These are phyloP conservation scores for Geum urbanum DNA, from an alignment of 306 rosid species.

Conservation along the genomic window DNA sequence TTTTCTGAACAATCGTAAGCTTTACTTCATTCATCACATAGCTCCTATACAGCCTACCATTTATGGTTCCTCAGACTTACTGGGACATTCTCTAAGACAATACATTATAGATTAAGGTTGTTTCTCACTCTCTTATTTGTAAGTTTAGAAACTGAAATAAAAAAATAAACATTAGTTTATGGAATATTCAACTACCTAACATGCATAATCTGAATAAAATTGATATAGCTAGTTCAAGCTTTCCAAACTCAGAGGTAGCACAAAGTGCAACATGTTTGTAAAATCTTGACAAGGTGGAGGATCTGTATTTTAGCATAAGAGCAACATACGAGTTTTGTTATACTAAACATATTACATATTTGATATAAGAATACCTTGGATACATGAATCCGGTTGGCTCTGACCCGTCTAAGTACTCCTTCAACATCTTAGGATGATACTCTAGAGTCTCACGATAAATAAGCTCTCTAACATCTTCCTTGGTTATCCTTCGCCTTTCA, in stretches of 20 bases:
- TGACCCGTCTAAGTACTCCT: slow-evolving; percentile 88
- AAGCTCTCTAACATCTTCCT: slow-evolving; percentile 97
- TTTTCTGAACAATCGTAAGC: too few relatives aligned
- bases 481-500: slow-evolving; percentile 96
- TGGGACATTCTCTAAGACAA: background rate
- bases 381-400: slow-evolving; percentile 97
- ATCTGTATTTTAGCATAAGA: background rate
- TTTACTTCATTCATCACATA: background rate
- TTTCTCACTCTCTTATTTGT: background rate
- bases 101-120: background rate
- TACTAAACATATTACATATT: background rate
- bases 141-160: background rate
- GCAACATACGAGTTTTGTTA: background rate
- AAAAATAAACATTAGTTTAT: background rate
- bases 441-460: slow-evolving; percentile 90
- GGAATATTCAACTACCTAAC: slow-evolving; percentile 5
- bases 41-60: background rate
- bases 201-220: background rate
- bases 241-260: background rate
- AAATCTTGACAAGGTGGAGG: background rate
- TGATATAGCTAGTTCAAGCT: background rate
- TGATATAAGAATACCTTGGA: slow-evolving; percentile 66
- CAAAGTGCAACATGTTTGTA: background rate
- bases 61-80: slow-evolving; percentile 2
- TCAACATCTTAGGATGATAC: slow-evolving; percentile 95